Evolutionary conservation across 2,329 filamentous ascomycete genomes (phyloP).

Genomic region (Calonectria ilicicola): DNA sequence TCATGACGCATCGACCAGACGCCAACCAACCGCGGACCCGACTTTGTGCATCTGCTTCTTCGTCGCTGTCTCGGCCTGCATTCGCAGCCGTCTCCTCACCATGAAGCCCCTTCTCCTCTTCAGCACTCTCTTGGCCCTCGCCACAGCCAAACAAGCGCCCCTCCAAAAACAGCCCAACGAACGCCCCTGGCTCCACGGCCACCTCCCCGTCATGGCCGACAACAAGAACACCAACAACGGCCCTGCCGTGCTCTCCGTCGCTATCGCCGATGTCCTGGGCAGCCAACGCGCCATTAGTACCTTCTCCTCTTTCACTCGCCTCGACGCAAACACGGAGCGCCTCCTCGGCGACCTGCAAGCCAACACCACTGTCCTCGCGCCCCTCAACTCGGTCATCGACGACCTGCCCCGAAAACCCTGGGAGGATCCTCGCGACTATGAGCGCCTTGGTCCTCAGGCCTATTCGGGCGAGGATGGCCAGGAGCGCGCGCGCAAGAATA

Average conservation of each 20-base stretch:
- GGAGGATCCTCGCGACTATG: slow-evolving; percentile 82
- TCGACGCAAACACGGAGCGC: slow-evolving; percentile 75
- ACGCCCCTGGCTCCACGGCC: slow-evolving; percentile 31
- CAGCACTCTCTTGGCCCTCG: slow-evolving; percentile 29
- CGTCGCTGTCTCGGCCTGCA: background rate
- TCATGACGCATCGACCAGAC: slow-evolving; percentile 22
- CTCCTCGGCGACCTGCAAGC: slow-evolving; percentile 74
- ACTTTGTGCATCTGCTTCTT: slow-evolving; percentile 9
- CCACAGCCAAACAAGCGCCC: slow-evolving; percentile 22
- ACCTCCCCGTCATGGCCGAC: slow-evolving; percentile 45
- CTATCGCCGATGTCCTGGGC: slow-evolving; percentile 87
- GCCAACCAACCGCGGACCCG: slow-evolving; percentile 14
- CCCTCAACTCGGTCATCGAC: slow-evolving; percentile 85
- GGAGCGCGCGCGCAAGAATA: slow-evolving; percentile 80
- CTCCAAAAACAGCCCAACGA: background rate
- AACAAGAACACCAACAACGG: slow-evolving; percentile 25
- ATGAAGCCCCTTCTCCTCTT: slow-evolving; percentile 39
- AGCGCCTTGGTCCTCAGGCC: slow-evolving; percentile 72
- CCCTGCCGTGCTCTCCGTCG: slow-evolving; percentile 61
- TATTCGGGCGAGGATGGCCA: slow-evolving; percentile 83
- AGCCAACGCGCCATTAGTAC: slow-evolving; percentile 83
- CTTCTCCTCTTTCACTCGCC: slow-evolving; percentile 84
- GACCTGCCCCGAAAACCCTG: slow-evolving; percentile 86
- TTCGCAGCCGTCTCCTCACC: slow-evolving; percentile 1
- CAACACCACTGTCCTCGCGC: slow-evolving; percentile 89